A percentile compares a stretch with the other conserved stretches of the same genome.
Evolutionary conservation across 257 asterid genomes (phyloP).

Genomic region (Galeopsis tetrahit): DNA sequence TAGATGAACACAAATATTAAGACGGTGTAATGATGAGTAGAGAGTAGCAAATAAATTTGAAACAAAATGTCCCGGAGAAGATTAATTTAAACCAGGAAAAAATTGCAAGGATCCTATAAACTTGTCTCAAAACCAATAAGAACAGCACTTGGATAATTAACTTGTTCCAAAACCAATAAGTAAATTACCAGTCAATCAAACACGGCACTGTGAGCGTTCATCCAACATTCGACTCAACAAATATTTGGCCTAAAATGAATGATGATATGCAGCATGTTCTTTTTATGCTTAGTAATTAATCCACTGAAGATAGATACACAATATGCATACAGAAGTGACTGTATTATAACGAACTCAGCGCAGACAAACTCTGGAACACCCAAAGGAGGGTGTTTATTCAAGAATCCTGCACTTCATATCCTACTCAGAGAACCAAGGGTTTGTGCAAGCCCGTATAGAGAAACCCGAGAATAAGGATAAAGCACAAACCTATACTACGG

Average conservation of each 20-base stretch:
- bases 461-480: background rate
- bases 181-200: background rate
- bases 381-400: background rate
- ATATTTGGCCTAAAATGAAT: background rate
- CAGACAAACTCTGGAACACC: background rate
- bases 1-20: no score
- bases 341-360: background rate
- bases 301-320: constrained; percentile 3
- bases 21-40: no score
- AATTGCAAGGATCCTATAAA: background rate
- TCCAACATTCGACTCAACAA: constrained; percentile 1
- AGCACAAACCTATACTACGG: background rate
- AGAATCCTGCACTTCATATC: background rate
- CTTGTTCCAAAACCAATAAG: background rate
- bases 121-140: background rate
- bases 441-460: background rate
- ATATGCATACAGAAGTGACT: background rate
- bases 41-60: background rate
- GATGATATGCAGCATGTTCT: background rate
- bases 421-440: background rate
- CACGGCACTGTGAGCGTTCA: background rate
- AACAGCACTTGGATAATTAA: background rate
- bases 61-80: background rate
- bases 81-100: background rate
- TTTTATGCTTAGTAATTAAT: background rate